These are phyloP conservation scores for Ophiocordyceps camponoti-leonardi DNA, from an alignment of 2,329 filamentous ascomycete genomes.

Conservation along the genomic window DNA sequence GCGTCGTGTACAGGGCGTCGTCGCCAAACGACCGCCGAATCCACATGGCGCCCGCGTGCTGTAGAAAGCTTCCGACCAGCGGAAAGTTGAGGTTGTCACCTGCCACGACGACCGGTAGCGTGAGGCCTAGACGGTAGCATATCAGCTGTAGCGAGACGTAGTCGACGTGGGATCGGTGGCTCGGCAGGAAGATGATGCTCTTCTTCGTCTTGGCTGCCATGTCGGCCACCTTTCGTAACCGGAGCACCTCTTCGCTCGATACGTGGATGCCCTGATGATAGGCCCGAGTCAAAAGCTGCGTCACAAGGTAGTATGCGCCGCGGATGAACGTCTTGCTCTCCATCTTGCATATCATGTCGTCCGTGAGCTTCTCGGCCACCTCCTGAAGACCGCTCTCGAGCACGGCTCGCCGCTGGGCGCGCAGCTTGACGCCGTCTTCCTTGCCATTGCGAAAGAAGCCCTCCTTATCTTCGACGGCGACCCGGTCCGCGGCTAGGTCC, in stretches of 20 bases:
- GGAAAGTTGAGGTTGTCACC: constrained; percentile 96
- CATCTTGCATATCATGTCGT: constrained; percentile 98
- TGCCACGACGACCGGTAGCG: constrained; percentile 78
- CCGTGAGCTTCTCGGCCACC: constrained; percentile 72
- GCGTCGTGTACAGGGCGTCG: constrained; percentile 72
- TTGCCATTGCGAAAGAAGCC: constrained; percentile 45
- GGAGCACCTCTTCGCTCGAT: constrained; percentile 79
- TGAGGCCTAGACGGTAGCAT: constrained; percentile 82
- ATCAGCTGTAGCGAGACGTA: constrained; percentile 92
- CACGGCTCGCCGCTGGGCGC: constrained; percentile 37
- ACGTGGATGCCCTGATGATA: constrained; percentile 98
- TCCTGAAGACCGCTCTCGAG: constrained; percentile 61
- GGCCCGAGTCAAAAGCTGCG: constrained; percentile 76
- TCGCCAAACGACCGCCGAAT: constrained; percentile 86
- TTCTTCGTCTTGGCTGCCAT: constrained; percentile 74
- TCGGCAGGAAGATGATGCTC: constrained; percentile 89
- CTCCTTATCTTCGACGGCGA: constrained; percentile 61
- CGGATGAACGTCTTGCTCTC: constrained; percentile 88
- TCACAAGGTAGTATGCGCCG: constrained; percentile 75
- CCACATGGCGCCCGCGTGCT: constrained; percentile 95
- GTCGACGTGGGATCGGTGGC: constrained; percentile 88
- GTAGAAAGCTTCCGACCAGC: constrained; percentile 72
- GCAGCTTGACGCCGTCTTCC: constrained; percentile 31
- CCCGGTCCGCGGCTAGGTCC: constrained; percentile 57
- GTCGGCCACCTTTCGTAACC: constrained; percentile 66